A percentile compares a stretch with the other conserved stretches of the same genome.
These are phyloP conservation scores for Lasiosphaeriaceae sp. DNA, from an alignment of 495 filamentous ascomycete species.

Conservation along the genomic window DNA sequence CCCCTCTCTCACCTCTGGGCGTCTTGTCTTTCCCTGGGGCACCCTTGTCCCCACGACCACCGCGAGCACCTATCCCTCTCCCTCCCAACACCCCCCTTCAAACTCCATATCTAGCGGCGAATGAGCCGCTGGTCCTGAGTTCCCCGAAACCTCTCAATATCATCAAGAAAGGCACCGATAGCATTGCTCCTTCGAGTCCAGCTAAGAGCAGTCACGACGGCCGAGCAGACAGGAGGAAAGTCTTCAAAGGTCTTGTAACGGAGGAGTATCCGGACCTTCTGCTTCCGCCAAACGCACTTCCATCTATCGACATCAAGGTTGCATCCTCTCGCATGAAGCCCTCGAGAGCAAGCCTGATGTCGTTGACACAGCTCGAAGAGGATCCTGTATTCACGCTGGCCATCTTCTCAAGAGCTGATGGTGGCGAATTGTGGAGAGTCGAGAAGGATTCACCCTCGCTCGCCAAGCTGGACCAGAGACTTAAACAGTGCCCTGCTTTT, in stretches of 20 bases:
- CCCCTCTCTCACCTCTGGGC: conserved; percentile 61
- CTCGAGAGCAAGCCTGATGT: conserved; percentile 77
- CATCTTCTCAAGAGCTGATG: conserved; percentile 71
- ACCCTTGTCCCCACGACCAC: conserved; percentile 70
- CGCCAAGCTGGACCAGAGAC: conserved; percentile 72
- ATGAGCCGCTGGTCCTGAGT: conserved; percentile 29
- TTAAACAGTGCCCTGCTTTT: conserved; percentile 67
- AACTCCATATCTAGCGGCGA: conserved; percentile 43
- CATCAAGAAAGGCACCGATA: conserved; percentile 32
- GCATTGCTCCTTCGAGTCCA: conserved; percentile 26
- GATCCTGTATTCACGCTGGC: conserved; percentile 93
- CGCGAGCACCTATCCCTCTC: conserved; percentile 61
- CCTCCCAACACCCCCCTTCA: conserved; percentile 59
- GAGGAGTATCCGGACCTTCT: conserved; percentile 81
- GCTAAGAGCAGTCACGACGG: conserved; percentile 31
- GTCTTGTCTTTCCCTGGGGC: conserved; percentile 49
- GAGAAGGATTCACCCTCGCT: conserved; percentile 86
- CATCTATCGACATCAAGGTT: conserved; percentile 77
- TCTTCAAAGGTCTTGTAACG: conserved; percentile 63
- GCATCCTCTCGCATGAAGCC: conserved; percentile 88
- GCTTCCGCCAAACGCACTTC: conserved; percentile 86
- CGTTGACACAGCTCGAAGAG: conserved; percentile 66
- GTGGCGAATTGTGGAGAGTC: conserved; percentile 84
- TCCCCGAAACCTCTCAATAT: conserved; percentile 39
- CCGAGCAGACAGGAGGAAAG: conserved; percentile 32